A percentile compares a stretch with the other conserved stretches of the same genome.
phyloP scores from a whole-genome alignment of 2,329 filamentous ascomycete species.

The Ophiostoma himal-ulmi region DNA sequence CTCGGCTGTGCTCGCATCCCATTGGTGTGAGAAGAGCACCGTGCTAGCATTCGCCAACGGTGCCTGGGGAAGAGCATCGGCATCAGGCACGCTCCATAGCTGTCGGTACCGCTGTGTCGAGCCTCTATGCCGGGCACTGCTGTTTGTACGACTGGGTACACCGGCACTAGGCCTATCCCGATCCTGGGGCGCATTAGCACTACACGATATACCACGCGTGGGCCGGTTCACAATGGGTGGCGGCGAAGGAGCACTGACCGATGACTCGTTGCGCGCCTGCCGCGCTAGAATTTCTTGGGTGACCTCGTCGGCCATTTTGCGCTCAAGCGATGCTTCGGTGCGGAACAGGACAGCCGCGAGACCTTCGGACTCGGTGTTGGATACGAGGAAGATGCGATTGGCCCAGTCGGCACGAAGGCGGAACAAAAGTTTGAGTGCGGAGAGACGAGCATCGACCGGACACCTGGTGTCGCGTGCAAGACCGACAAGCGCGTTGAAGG shows the following conservation, averaged over 20 bases:
- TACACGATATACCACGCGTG: conserved; percentile 46
- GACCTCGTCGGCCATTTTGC: conserved; percentile 49
- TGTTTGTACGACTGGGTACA: conserved; percentile 39
- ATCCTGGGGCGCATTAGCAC: conserved; percentile 13
- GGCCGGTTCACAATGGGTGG: conserved; percentile 30
- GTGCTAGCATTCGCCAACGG: conserved; percentile 45
- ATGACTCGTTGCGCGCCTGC: conserved; percentile 29
- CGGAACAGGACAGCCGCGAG: conserved; percentile 68
- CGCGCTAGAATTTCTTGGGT: conserved; percentile 38
- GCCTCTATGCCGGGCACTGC: conserved; percentile 34
- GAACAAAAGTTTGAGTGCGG: conserved; percentile 72
- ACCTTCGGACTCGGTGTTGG: conserved; percentile 64
- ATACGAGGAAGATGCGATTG: conserved; percentile 66
- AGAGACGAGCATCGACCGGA: conserved; percentile 64
- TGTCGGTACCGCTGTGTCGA: conserved; percentile 40
- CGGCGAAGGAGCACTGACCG: conserved; percentile 32
- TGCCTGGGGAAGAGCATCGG: conserved; percentile 47
- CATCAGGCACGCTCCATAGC: conserved; percentile 55
- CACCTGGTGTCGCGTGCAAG: conserved; percentile 56
- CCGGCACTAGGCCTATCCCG: neutral
- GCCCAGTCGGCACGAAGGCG: conserved; percentile 77
- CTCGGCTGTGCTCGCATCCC: conserved; percentile 19
- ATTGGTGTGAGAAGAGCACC: conserved; percentile 43
- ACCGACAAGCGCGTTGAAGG: conserved; percentile 58
- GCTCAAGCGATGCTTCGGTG: conserved; percentile 48